Evolutionary conservation across 345 rosid genomes (phyloP), one percentile per base, ranked within the genome.

Genomic region (Eucalyptus pauciflora): DNA sequence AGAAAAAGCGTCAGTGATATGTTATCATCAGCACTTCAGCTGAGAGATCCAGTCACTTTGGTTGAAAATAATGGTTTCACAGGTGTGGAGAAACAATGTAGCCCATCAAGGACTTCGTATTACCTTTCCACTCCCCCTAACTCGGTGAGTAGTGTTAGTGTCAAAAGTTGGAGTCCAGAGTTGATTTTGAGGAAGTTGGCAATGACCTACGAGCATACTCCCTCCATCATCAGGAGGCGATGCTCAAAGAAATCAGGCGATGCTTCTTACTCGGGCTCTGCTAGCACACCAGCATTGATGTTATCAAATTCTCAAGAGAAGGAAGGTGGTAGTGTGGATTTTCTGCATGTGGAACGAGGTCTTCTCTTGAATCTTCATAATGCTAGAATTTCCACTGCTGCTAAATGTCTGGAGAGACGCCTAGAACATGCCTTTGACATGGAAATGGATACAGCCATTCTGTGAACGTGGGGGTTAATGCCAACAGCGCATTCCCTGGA

Each of bases 201-300:
- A 25, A 90, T 88, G 91, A 92, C 92, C 87, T 94, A 83, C 85
- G 88, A 90, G 60, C 89, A 92, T 48, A 93, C 93, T 20, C 95
- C 94, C 52, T 91, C 95, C 46, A 94, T 94, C 87, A 91, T 94
- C 87, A 87, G 94, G 60, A 92, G 91, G 89, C 91, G 94, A 89
- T 31, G 81, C 52, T 88, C 13, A 87, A 87, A 50, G 43, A 83
- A 64, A 76, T 37, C 81, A 25, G 88, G 88, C 2, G 5, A 27
- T 58, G 71, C 87, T 4, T 76, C 87, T n/a, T 33, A 71, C 41
- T 37, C 87, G 41, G 45, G 79, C 89, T 88, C 89, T 27, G 88
- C 43, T 43, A 60, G 50, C 52, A 76, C 9, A 2, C 86, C 90
- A 6, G 46, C 88, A 7, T 58, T 49, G 31, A 88, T 56, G 80